Evolutionary conservation across 2,329 filamentous ascomycete species (phyloP).

Genomic region (Monosporascus sp.): DNA sequence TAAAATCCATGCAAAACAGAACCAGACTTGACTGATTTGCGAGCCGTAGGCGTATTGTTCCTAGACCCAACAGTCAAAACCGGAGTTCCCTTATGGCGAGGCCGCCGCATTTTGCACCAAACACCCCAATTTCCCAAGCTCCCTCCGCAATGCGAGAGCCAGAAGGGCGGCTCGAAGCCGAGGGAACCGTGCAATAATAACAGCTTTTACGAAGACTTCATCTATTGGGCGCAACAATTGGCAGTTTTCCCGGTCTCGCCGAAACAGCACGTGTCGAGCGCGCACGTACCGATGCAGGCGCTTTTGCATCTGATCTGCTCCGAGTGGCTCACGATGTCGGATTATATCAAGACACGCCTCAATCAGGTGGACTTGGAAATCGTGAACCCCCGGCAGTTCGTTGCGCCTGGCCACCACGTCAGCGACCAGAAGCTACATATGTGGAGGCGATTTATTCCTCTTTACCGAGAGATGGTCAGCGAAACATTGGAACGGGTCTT

Average conservation of each 20-base stretch:
- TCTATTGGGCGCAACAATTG: slow-evolving; percentile 18
- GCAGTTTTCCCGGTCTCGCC: slow-evolving; percentile 5
- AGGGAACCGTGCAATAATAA: not conserved
- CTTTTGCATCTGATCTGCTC: slow-evolving; percentile 19
- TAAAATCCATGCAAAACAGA: not conserved
- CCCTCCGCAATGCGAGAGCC: not conserved
- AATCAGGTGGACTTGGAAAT: slow-evolving; percentile 23
- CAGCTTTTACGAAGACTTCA: slow-evolving; percentile 18
- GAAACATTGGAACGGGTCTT: slow-evolving; percentile 15
- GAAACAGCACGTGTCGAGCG: not conserved
- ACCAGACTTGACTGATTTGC: not conserved
- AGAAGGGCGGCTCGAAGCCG: not conserved
- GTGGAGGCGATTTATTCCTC: slow-evolving; percentile 19
- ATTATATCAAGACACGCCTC: slow-evolving; percentile 23
- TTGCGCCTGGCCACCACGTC: slow-evolving; percentile 10
- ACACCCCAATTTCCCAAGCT: slow-evolving; percentile 1
- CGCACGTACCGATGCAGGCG: slow-evolving; percentile 13
- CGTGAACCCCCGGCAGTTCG: slow-evolving; percentile 15
- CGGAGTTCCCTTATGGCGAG: slow-evolving; percentile 18
- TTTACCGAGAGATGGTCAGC: slow-evolving; percentile 22
- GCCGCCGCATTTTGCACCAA: slow-evolving; percentile 15
- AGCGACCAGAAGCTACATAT: slow-evolving; percentile 18
- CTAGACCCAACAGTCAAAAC: slow-evolving; percentile 10
- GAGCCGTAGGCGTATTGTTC: slow-evolving; percentile 5
- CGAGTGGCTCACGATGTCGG: slow-evolving; percentile 21